Conservation (phyloP, 345 rosid species). For the Cochlearia excelsa region DNA sequence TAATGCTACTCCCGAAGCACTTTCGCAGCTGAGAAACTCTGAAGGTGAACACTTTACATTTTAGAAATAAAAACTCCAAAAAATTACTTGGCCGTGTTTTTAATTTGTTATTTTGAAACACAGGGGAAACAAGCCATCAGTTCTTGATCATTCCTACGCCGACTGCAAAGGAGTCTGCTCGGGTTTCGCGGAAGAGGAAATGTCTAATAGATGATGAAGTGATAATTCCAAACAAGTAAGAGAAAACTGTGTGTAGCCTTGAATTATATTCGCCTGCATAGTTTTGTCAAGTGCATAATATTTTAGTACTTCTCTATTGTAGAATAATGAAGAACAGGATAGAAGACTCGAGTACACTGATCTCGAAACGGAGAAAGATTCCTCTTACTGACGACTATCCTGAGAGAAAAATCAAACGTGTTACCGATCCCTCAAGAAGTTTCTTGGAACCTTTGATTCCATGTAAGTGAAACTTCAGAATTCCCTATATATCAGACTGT, state of each 20-base stretch:
- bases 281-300: constrained; percentile 14
- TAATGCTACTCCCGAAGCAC: constrained; percentile 39
- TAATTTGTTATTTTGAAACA: constrained; percentile 13
- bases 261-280: constrained; percentile 7
- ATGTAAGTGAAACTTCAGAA: constrained; percentile 43
- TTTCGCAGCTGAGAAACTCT: constrained; percentile 42
- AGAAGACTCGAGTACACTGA: constrained; percentile 59
- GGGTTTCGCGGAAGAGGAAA: constrained; percentile 50
- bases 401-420: constrained; percentile 44
- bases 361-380: constrained; percentile 50
- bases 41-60: constrained; percentile 36
- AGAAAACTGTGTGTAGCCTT: constrained; percentile 13
- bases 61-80: background rate
- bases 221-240: constrained; percentile 68
- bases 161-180: constrained; percentile 53
- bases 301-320: constrained; percentile 28
- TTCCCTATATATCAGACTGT: constrained; percentile 4
- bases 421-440: constrained; percentile 37
- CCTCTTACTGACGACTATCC: constrained; percentile 38
- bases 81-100: constrained; percentile 3
- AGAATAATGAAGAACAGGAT: constrained; percentile 54
- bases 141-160: constrained; percentile 56
- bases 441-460: constrained; percentile 58
- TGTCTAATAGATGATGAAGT: constrained; percentile 56
- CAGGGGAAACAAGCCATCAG: constrained; percentile 49